Evolutionary conservation across 352 stramenopile genomes (phyloP).

Genomic region (Pythium plurisporium): DNA sequence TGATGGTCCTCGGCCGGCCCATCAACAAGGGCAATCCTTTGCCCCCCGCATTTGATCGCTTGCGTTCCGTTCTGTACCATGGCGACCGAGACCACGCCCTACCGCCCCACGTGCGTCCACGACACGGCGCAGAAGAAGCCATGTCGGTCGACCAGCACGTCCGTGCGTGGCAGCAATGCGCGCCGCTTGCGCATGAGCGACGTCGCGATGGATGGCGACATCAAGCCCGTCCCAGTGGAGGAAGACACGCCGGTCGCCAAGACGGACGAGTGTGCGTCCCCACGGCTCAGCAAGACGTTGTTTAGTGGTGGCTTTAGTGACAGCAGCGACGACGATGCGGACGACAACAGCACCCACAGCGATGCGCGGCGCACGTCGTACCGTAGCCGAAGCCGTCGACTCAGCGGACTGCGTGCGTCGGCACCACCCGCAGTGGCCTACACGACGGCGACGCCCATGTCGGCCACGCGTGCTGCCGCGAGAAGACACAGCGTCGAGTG

Average conservation of each 20-base stretch:
- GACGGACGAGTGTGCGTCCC: background rate
- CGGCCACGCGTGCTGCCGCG: slow-evolving; percentile 3
- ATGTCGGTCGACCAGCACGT: background rate
- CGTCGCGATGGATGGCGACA: slow-evolving; percentile 12
- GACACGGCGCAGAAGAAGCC: slow-evolving; percentile 6
- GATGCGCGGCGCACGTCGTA: slow-evolving; percentile 10
- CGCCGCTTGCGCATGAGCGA: slow-evolving; percentile 14
- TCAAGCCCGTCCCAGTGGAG: background rate
- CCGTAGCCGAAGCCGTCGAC: slow-evolving; percentile 14
- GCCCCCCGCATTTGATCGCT: too few species aligned
- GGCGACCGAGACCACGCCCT: slow-evolving; percentile 8
- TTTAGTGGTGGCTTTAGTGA: slow-evolving; percentile 20
- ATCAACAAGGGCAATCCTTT: background rate
- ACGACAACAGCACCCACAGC: slow-evolving; percentile 2
- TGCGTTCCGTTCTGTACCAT: background rate
- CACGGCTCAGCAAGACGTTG: slow-evolving; percentile 21
- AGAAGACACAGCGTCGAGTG: slow-evolving; percentile 14
- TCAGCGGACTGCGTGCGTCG: slow-evolving; percentile 3
- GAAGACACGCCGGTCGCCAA: background rate
- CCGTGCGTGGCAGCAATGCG: slow-evolving; percentile 4
- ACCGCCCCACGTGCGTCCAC: slow-evolving; percentile 3
- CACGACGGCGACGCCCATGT: slow-evolving; percentile 13
- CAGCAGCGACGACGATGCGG: slow-evolving; percentile 13
- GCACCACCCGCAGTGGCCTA: slow-evolving; percentile 5
- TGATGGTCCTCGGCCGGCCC: slow-evolving; percentile 14